Percentiles rank a stretch among this genome's conserved stretches.
phyloP scores from a whole-genome alignment of 2,329 filamentous ascomycete genomes.

The Pyrenophora graminea region DNA sequence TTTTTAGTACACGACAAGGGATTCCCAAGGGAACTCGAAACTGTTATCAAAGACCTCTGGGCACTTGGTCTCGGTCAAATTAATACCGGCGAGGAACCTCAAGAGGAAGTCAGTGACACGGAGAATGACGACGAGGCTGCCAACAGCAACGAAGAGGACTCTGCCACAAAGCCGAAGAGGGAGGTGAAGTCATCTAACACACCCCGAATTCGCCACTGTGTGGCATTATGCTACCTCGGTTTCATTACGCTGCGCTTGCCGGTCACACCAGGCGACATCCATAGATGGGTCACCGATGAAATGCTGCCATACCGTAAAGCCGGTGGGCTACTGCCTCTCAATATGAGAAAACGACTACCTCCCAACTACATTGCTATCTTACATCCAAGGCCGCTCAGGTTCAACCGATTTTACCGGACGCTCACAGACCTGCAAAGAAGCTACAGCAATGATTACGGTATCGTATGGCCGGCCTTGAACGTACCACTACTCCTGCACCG shows the following conservation, averaged over 20 bases:
- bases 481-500: slow-evolving; percentile 68
- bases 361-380: slow-evolving; percentile 63
- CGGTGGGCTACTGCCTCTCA: slow-evolving; percentile 60
- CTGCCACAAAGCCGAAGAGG: slow-evolving; percentile 31
- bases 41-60: slow-evolving; percentile 83
- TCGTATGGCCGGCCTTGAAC: slow-evolving; percentile 76
- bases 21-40: slow-evolving; percentile 75
- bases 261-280: slow-evolving; percentile 73
- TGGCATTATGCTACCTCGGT: slow-evolving; percentile 80
- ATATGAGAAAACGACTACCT: slow-evolving; percentile 69
- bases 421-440: slow-evolving; percentile 66
- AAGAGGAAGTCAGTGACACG: slow-evolving; percentile 63
- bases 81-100: slow-evolving; percentile 50
- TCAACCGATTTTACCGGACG: slow-evolving; percentile 66
- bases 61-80: slow-evolving; percentile 69
- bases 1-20: slow-evolving; percentile 71
- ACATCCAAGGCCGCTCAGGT: slow-evolving; percentile 55
- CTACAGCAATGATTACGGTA: slow-evolving; percentile 69
- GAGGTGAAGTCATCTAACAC: slow-evolving; percentile 55
- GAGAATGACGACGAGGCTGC: slow-evolving; percentile 50
- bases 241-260: slow-evolving; percentile 76
- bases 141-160: slow-evolving; percentile 32
- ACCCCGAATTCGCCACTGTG: slow-evolving; percentile 73
- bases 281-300: slow-evolving; percentile 66
- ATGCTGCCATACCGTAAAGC: slow-evolving; percentile 74